A percentile compares a stretch with the other conserved stretches of the same genome.
These are phyloP conservation scores for Aspergillus hortae DNA, from an alignment of 2,329 filamentous ascomycete genomes.

Conservation along the genomic window DNA sequence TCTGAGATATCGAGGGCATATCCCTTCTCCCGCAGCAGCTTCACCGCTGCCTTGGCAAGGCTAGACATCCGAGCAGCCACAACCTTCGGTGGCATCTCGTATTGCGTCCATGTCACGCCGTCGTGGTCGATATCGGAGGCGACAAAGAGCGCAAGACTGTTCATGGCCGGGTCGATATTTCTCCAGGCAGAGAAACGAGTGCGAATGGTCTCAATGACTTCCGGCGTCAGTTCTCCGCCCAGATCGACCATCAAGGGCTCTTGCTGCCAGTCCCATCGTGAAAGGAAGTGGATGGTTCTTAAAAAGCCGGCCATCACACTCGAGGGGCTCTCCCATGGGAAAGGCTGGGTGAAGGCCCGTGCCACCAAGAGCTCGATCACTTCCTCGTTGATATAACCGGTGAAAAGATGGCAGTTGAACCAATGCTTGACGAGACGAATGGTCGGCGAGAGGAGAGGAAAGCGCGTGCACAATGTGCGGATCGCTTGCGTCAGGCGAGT, in stretches of 20 bases:
- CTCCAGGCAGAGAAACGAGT: slow-evolving; percentile 80
- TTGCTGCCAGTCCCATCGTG: slow-evolving; percentile 87
- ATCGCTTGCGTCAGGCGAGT: slow-evolving; percentile 81
- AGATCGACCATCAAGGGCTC: slow-evolving; percentile 80
- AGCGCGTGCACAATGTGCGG: slow-evolving; percentile 73
- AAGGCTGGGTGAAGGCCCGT: slow-evolving; percentile 73
- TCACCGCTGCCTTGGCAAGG: slow-evolving; percentile 72
- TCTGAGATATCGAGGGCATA: slow-evolving; percentile 52
- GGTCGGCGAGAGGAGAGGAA: slow-evolving; percentile 73
- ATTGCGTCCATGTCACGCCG: slow-evolving; percentile 77
- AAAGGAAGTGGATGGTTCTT: slow-evolving; percentile 72
- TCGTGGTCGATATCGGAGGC: slow-evolving; percentile 74
- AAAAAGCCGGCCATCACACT: slow-evolving; percentile 77
- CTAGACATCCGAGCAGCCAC: slow-evolving; percentile 79
- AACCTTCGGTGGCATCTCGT: slow-evolving; percentile 68
- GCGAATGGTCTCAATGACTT: slow-evolving; percentile 60
- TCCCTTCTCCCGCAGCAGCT: slow-evolving; percentile 54
- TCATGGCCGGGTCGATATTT: slow-evolving; percentile 84
- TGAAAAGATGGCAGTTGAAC: slow-evolving; percentile 80
- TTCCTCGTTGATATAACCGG: slow-evolving; percentile 71
- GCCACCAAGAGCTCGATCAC: slow-evolving; percentile 79
- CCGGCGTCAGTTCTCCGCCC: slow-evolving; percentile 56
- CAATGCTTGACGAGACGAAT: slow-evolving; percentile 85
- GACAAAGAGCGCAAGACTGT: slow-evolving; percentile 74
- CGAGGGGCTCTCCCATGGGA: slow-evolving; percentile 75